phyloP scores from a whole-genome alignment of 2,329 filamentous ascomycete species.

The Apiospora phragmitis region DNA sequence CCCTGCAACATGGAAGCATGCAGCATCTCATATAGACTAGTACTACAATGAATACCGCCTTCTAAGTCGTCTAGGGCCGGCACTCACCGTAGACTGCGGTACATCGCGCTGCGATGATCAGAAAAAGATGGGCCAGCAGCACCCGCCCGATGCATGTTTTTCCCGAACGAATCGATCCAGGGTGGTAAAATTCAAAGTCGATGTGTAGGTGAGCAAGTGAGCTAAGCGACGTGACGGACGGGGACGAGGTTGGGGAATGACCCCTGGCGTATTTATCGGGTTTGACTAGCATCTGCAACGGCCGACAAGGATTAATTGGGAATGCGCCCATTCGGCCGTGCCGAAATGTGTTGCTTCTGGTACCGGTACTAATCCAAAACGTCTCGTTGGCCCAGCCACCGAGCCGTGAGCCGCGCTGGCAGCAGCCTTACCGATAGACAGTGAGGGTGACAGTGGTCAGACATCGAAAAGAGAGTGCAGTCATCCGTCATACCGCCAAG shows the following conservation, averaged over 20 bases:
- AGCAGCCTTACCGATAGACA: not conserved
- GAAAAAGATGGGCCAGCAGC: not conserved
- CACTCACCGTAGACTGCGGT: not conserved
- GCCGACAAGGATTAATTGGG: not conserved
- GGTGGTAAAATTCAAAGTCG: not conserved
- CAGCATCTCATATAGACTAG: too few species aligned
- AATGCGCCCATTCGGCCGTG: not conserved
- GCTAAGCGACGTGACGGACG: not conserved
- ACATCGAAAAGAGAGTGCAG: not conserved
- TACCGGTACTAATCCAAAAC: not conserved
- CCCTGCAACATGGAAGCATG: not conserved
- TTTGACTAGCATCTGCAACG: constrained; percentile 4
- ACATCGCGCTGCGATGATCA: not conserved
- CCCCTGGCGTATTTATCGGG: not conserved
- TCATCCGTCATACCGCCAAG: not conserved
- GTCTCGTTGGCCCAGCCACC: constrained; percentile 6
- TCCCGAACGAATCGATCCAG: not conserved
- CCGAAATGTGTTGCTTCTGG: constrained; percentile 5
- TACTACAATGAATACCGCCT: not conserved
- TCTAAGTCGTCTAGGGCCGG: not conserved
- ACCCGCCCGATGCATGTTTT: not conserved
- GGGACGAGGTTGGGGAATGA: not conserved
- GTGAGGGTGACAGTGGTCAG: not conserved
- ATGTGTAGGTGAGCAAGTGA: not conserved
- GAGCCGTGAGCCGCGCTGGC: not conserved